Evolutionary conservation across 176 grass and related monocot genomes (phyloP), one percentile per base, ranked within the genome.

Genomic region (Aegilops longissima): DNA sequence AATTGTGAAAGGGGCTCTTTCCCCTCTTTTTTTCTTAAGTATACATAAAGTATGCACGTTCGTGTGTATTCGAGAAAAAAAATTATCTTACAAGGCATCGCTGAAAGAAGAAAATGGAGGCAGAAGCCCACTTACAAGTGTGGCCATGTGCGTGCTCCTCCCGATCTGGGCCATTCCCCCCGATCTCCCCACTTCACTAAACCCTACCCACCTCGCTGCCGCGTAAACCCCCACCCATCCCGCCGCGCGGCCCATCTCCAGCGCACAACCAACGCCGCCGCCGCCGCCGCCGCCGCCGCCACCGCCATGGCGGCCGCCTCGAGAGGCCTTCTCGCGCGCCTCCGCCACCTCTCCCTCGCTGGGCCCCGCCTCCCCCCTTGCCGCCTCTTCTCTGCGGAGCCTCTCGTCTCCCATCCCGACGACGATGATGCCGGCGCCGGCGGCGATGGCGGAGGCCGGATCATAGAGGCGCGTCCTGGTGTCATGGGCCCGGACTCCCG

Each of bases 251-350:
- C 66, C 80, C 51, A 39, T 72, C 77, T 63, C 84, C 68, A 80
- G 39, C 63, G 65, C 83, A 56, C 66, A 27, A 76, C 73, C 73
- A 76, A 18, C 58, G 51, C 80, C 9, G 7, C 7, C 36, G 34
- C 7, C 36, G 34, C 73, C 81, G 20, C 67, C 70, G 6, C 71
- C 47, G 16, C 63, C 64, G 17, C 44, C 9, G 27, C 33, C 56
- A 8, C 82, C 74, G 8, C 93, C 61, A 98, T 95, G 93, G 92
- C 90, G 80, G 86, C 91, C 78, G 88, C 92, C 73, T 96, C 94
- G 56, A 96, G 97, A 91, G 94, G 97, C 72, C 88, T 96, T 61
- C 87, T 99, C 67, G 76, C 75, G 81, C 90, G 90, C 82, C 76
- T 96, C 76, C 79, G 90, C 49, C 58, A 83, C 21, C 80, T 88